Evolutionary conservation across 306 rosid genomes (phyloP), one percentile per base, ranked within the genome.

Genomic region (Ochetophila trinervis): DNA sequence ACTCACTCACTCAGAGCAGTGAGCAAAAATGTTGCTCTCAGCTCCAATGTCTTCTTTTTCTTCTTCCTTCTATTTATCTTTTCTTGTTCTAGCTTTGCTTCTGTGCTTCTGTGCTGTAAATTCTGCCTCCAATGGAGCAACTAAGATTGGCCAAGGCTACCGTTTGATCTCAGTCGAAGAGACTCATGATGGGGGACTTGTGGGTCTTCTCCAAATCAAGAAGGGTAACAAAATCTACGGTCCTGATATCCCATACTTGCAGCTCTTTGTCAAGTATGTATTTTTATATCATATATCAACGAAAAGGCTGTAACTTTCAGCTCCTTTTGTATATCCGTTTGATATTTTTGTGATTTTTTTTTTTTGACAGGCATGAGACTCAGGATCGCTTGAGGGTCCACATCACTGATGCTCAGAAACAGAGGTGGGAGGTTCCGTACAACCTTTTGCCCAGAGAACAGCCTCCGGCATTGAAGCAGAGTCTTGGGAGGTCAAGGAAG

Each of bases 371-470:
- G 85, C 91, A 93, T 36, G 97, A 93, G 65, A 69, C 88, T 0
- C 81, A 83, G 3, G 80, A 83, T 52, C 97, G 99, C n/a, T 77
- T 90, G 74, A 86, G 99, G 76, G 87, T 93, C 4, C 94, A 88
- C 65, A 88, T 93, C 36, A 84, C 97, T 17, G 99, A 90, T 58
- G 93, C 94, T 0, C 70, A 76, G 51, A 89, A 78, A 59, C 91
- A 81, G 69, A 80, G 97, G 56, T 93, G 99, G 99, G 99, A 93
- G 65, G 96, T 93, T 0, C 99, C 99, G 19, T 90, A 93, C 80
- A 62, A 81, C 60, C 90, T 93, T 12, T 22, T 93, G 7, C 97
- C 96, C 4, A 76, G 99, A 48, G 91, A 87, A 53, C 74, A 81
- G 37, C 88, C 97, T 11, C 97, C 94, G 21, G 63, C 77, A 5